Percentiles rank a stretch among this genome's conserved stretches.
These are phyloP conservation scores for Lavandula angustifolia DNA, from an alignment of 257 asterid genomes.

Conservation along the genomic window DNA sequence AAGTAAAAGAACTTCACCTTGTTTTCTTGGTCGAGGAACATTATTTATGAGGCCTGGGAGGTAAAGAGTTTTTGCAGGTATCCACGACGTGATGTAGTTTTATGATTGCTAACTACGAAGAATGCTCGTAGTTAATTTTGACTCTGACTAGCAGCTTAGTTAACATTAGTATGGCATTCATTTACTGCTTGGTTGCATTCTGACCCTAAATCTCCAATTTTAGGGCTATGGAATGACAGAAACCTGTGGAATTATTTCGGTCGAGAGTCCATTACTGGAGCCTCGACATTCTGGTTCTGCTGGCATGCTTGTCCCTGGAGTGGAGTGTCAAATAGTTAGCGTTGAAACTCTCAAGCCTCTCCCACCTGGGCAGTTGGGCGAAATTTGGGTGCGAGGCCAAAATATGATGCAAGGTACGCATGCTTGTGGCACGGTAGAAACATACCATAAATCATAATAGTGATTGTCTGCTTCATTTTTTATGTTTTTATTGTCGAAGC, in stretches of 20 bases:
- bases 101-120: not conserved
- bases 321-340: slow-evolving; percentile 75
- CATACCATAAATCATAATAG: too few relatives aligned
- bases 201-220: slow-evolving; percentile 30
- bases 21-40: not conserved
- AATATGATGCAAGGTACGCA: slow-evolving; percentile 91
- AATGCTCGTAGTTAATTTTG: not conserved
- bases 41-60: not conserved
- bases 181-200: slow-evolving; percentile 21
- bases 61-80: not conserved
- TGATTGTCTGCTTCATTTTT: not conserved
- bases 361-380: slow-evolving; percentile 80
- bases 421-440: too few relatives aligned
- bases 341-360: slow-evolving; percentile 71
- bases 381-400: slow-evolving; percentile 91
- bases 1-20: slow-evolving; percentile 1
- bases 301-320: slow-evolving; percentile 69
- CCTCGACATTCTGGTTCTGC: slow-evolving; percentile 85
- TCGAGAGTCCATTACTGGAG: slow-evolving; percentile 58
- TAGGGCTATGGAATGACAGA: slow-evolving; percentile 99
- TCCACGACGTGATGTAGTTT: not conserved
- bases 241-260: slow-evolving; percentile 69
- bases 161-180: slow-evolving; percentile 8
- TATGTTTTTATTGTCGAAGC: too few relatives aligned
- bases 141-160: not conserved